Conservation (phyloP, 345 rosid species). For the sweet orange (Citrus sinensis) region DNA sequence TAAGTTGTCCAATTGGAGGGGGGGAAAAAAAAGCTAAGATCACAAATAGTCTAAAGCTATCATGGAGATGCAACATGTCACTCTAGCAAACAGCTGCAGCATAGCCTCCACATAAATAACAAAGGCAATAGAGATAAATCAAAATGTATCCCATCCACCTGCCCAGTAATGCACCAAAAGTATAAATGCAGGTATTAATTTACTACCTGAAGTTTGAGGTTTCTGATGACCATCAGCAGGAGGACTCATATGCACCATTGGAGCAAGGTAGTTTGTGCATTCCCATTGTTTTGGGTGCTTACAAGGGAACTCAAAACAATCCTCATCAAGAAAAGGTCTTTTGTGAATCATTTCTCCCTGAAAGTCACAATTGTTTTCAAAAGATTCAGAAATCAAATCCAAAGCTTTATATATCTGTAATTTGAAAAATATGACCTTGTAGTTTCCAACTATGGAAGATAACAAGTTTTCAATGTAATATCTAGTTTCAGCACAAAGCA, state of each 20-base stretch:
- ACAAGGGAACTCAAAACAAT: conserved; percentile 30
- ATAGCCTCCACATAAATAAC: background rate
- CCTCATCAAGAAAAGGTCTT: conserved; percentile 45
- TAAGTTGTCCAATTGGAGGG: background rate
- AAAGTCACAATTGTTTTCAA: background rate
- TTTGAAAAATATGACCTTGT: background rate
- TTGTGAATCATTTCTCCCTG: conserved; percentile 51
- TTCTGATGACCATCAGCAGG: conserved; percentile 8
- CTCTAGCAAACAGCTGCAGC: background rate
- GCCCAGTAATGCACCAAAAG: background rate
- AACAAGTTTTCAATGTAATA: background rate
- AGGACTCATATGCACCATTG: conserved; percentile 16
- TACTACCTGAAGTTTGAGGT: conserved; percentile 35
- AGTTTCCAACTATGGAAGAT: background rate
- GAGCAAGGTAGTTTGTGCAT: conserved; percentile 17
- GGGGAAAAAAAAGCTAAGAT: background rate
- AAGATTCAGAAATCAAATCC: background rate
- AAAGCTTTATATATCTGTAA: background rate
- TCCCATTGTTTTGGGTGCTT: conserved; percentile 48
- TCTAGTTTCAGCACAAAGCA: background rate
- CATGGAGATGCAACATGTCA: background rate
- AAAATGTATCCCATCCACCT: background rate
- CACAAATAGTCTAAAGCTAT: background rate
- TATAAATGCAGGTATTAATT: background rate
- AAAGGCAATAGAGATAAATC: background rate